Percentiles rank a stretch among this genome's conserved stretches.
These are phyloP conservation scores for Diplodia corticola DNA, from an alignment of 2,329 filamentous ascomycete species.

Conservation along the genomic window DNA sequence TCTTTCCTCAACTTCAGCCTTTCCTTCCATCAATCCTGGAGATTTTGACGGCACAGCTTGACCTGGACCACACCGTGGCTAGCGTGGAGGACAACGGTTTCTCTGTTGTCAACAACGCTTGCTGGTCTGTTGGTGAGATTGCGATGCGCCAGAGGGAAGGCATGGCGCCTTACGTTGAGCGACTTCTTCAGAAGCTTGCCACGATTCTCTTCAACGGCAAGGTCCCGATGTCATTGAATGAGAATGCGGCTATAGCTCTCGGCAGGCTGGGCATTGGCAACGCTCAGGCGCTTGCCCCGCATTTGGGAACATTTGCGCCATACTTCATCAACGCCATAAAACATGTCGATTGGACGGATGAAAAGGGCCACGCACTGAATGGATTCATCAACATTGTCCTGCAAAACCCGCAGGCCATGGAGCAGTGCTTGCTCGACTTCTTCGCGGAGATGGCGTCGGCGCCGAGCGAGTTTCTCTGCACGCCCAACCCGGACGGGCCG, in stretches of 20 bases:
- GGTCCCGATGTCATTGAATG: constrained; percentile 81
- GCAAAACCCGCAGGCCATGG: constrained; percentile 88
- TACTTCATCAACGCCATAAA: constrained; percentile 80
- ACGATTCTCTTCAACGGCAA: constrained; percentile 82
- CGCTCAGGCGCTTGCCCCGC: constrained; percentile 72
- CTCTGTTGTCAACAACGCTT: constrained; percentile 95
- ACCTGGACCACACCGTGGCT: constrained; percentile 66
- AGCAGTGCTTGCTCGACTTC: constrained; percentile 77
- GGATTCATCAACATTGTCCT: constrained; percentile 85
- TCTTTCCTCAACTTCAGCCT: constrained; percentile 77
- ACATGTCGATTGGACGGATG: constrained; percentile 82
- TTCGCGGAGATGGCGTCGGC: constrained; percentile 81
- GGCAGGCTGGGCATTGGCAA: constrained; percentile 83
- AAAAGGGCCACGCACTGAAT: constrained; percentile 90
- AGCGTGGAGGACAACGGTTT: constrained; percentile 84
- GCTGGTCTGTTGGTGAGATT: constrained; percentile 95
- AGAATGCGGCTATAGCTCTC: constrained; percentile 92
- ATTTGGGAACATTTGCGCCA: constrained; percentile 76
- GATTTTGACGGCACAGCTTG: constrained; percentile 82
- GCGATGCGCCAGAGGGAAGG: constrained; percentile 71
- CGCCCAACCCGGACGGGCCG: constrained; percentile 59
- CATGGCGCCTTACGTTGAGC: constrained; percentile 75
- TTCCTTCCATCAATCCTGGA: constrained; percentile 74
- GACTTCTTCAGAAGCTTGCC: constrained; percentile 73
- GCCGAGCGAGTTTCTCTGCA: constrained; percentile 56